These are phyloP conservation scores for Ephemerocybe angulata DNA, from an alignment of 768 basidiomycete genomes.

Conservation along the genomic window DNA sequence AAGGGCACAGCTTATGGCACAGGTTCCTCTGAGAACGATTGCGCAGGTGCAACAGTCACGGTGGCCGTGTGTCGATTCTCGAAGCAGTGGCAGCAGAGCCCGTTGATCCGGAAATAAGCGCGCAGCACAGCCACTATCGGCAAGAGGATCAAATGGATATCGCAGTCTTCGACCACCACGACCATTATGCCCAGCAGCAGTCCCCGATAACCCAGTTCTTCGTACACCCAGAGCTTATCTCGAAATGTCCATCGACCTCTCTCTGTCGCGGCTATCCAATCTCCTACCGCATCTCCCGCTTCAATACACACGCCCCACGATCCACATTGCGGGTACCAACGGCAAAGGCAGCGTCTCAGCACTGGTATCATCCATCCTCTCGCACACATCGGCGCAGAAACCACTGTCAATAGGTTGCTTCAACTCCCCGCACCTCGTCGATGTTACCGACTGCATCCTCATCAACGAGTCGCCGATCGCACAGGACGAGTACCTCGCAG, in stretches of 20 bases:
- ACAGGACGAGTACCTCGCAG: constrained; percentile 41
- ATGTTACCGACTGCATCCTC: constrained; percentile 70
- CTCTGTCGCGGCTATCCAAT: constrained; percentile 52
- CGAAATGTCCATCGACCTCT: constrained; percentile 71
- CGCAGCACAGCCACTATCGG: too few species aligned
- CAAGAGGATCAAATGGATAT: too few species aligned
- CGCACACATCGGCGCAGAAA: constrained; percentile 39
- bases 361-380: constrained; percentile 73
- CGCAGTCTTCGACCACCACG: too few species aligned
- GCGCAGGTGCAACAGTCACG: too few species aligned
- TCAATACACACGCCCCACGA: constrained; percentile 69
- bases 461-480: constrained; percentile 58
- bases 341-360: constrained; percentile 94
- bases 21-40: too few species aligned
- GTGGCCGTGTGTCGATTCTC: too few species aligned
- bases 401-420: constrained; percentile 70
- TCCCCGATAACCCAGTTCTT: too few species aligned
- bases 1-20: too few species aligned
- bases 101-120: too few species aligned
- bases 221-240: too few species aligned
- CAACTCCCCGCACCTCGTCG: constrained; percentile 89
- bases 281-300: constrained; percentile 52
- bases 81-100: too few species aligned
- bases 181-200: too few species aligned
- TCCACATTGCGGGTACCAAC: constrained; percentile 94